phyloP scores from a whole-genome alignment of 75 land plant species.

The Sequoiadendron giganteum region DNA sequence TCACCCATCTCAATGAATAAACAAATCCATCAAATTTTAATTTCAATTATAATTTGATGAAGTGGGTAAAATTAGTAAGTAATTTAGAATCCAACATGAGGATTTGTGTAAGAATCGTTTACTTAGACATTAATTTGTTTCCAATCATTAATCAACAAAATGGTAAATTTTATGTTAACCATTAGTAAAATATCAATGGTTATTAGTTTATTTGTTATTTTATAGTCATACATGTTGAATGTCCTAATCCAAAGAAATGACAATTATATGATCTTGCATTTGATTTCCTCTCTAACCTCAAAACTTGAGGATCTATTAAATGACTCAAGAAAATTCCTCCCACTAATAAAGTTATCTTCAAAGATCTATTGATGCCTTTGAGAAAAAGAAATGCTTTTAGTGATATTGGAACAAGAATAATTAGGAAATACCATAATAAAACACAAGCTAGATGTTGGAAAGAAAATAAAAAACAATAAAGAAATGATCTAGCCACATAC shows the following conservation, averaged over 20 bases:
- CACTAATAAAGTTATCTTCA: constrained; percentile 13
- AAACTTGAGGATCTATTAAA: background rate
- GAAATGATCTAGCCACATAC: no score
- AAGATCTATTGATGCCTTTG: constrained; percentile 49
- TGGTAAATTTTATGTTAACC: background rate
- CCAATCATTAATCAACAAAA: background rate
- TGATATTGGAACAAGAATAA: constrained; percentile 21
- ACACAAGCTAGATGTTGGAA: no score
- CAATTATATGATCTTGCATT: background rate
- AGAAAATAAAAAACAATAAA: no score
- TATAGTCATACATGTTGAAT: background rate
- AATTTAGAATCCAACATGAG: no score
- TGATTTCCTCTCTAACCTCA: background rate
- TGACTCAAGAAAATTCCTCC: constrained; percentile 12
- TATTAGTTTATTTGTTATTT: background rate
- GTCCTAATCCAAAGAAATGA: no score
- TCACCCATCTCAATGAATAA: background rate
- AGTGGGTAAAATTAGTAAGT: background rate
- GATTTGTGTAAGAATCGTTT: no score
- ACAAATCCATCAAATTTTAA: background rate
- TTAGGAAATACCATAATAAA: background rate
- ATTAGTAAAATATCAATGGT: background rate
- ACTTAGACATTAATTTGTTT: no score
- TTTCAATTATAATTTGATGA: background rate
- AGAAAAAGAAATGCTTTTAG: constrained; percentile 48